A percentile compares a stretch with the other conserved stretches of the same genome.
These are phyloP conservation scores for Mycena citricolor DNA, from an alignment of 1,284 basidiomycete genomes.

Conservation along the genomic window DNA sequence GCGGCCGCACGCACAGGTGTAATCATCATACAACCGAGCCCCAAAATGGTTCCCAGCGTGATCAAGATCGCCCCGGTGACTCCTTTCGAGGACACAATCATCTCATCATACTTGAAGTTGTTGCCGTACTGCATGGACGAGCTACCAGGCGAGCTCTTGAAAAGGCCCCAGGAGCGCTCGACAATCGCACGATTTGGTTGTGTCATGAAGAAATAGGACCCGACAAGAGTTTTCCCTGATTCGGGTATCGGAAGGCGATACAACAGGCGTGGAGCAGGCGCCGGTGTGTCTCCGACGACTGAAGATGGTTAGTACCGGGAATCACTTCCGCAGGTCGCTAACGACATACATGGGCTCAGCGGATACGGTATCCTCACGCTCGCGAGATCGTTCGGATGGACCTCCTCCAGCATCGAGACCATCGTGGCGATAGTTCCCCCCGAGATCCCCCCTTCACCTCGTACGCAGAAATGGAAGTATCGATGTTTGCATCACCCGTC, in stretches of 20 bases:
- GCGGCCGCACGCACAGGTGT: slow-evolving; percentile 18
- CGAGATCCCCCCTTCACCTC: slow-evolving; percentile 50
- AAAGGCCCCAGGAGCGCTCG: slow-evolving; percentile 77
- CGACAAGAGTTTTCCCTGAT: slow-evolving; percentile 42
- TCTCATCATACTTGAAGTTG: slow-evolving; percentile 76
- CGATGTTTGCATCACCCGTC: slow-evolving; percentile 28
- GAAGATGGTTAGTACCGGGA: slow-evolving; percentile 5
- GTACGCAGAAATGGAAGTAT: slow-evolving; percentile 48
- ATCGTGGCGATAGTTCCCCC: slow-evolving; percentile 70
- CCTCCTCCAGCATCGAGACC: slow-evolving; percentile 47
- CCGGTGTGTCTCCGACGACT: slow-evolving; percentile 45
- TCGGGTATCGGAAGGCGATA: slow-evolving; percentile 50
- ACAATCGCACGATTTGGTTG: slow-evolving; percentile 66
- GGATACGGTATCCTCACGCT: slow-evolving; percentile 43
- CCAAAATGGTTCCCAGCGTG: slow-evolving; percentile 40
- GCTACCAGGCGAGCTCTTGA: slow-evolving; percentile 32
- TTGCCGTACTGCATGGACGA: slow-evolving; percentile 52
- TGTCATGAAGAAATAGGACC: slow-evolving; percentile 65
- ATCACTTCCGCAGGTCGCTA: not conserved
- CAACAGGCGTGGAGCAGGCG: slow-evolving; percentile 39
- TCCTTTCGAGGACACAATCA: slow-evolving; percentile 44
- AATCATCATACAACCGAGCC: slow-evolving; percentile 37
- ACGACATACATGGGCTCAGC: slow-evolving; percentile 54
- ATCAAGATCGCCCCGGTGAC: slow-evolving; percentile 38
- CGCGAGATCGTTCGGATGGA: slow-evolving; percentile 40